A percentile compares a stretch with the other conserved stretches of the same genome.
These are phyloP conservation scores for Copromyces sp. DNA, from an alignment of 495 filamentous ascomycete species.

Conservation along the genomic window DNA sequence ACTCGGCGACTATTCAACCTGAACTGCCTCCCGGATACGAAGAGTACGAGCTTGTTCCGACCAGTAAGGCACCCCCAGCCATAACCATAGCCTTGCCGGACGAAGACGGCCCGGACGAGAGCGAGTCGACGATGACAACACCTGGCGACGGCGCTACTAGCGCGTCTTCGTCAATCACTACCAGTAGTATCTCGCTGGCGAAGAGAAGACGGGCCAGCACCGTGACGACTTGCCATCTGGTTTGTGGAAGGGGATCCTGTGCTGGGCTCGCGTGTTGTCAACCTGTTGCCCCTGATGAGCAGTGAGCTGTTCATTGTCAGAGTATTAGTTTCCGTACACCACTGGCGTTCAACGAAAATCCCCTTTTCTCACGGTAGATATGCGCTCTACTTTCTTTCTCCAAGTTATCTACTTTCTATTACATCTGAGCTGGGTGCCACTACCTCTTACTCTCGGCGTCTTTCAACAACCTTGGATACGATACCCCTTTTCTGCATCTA, in stretches of 20 bases:
- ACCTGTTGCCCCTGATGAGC: not conserved
- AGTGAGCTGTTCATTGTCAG: not conserved
- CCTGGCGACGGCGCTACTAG: not conserved
- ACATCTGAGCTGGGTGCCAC: too few relatives aligned
- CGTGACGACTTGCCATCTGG: not conserved
- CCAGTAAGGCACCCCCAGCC: not conserved
- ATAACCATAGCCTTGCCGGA: not conserved
- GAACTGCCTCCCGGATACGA: conserved; percentile 36
- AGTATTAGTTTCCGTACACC: not conserved
- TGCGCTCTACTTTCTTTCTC: too few relatives aligned
- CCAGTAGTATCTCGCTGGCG: not conserved
- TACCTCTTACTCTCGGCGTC: too few relatives aligned
- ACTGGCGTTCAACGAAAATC: not conserved
- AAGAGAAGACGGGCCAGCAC: not conserved
- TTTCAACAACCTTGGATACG: too few relatives aligned
- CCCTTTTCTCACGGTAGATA: not conserved
- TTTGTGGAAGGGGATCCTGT: not conserved
- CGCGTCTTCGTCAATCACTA: not conserved
- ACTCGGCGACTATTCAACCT: conserved; percentile 85
- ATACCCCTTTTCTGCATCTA: not conserved
- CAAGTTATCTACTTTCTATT: too few relatives aligned
- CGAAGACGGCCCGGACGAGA: not conserved
- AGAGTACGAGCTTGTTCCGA: not conserved
- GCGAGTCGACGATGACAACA: not conserved
- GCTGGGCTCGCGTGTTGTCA: not conserved